phyloP scores from a whole-genome alignment of 2,329 filamentous ascomycete genomes.

The Neofusicoccum parvum region DNA sequence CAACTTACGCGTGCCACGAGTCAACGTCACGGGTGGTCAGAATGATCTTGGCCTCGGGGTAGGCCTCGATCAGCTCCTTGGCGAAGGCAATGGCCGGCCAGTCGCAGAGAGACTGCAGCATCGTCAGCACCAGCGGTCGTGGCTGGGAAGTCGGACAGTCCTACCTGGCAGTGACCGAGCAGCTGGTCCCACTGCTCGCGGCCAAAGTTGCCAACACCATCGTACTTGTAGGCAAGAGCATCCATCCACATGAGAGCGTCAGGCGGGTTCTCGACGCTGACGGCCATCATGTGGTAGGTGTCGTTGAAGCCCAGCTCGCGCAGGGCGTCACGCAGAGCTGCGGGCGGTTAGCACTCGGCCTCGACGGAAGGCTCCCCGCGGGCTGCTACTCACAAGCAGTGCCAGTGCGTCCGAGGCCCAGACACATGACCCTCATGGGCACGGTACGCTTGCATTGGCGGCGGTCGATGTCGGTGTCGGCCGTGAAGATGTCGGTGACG shows the following conservation, averaged over 20 bases:
- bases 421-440: constrained; percentile 71
- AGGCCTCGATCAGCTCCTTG: constrained; percentile 33
- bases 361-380: constrained; percentile 28
- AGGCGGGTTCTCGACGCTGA: constrained; percentile 67
- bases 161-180: constrained; percentile 45
- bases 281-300: constrained; percentile 62
- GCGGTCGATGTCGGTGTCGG: constrained; percentile 68
- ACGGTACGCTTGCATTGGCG: constrained; percentile 66
- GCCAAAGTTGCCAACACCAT: constrained; percentile 54
- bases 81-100: constrained; percentile 34
- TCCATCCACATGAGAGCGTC: constrained; percentile 72
- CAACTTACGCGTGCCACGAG: constrained; percentile 33
- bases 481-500: constrained; percentile 63
- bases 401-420: constrained; percentile 71
- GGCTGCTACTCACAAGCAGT: constrained; percentile 62
- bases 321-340: constrained; percentile 55
- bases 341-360: constrained; percentile 26
- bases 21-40: constrained; percentile 33
- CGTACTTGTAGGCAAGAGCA: constrained; percentile 64
- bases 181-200: constrained; percentile 51
- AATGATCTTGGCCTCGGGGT: constrained; percentile 38
- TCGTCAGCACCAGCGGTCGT: background rate
- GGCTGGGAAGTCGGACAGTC: background rate
- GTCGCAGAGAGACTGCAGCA: constrained; percentile 28
- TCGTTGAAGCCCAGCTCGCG: constrained; percentile 28